Conservation (phyloP, 148 eudicot species). For the Fagopyrum esculentum region DNA sequence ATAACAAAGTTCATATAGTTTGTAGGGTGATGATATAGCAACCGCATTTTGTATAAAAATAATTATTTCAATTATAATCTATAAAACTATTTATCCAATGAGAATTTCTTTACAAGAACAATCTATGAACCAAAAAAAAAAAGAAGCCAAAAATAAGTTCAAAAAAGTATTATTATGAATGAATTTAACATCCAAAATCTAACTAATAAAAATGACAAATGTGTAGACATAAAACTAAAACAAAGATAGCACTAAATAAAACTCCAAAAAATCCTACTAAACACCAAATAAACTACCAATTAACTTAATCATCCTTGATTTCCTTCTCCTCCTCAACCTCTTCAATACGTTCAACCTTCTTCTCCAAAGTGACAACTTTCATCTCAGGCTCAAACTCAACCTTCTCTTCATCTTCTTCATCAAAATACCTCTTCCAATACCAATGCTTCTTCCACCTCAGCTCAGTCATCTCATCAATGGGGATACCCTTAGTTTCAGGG, state of each 20-base stretch:
- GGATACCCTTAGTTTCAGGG: conserved; percentile 34
- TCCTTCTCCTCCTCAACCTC: background rate
- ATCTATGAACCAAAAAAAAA: too few relatives aligned
- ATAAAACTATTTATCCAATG: too few relatives aligned
- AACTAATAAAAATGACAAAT: background rate
- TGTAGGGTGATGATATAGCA: too few relatives aligned
- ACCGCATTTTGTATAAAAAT: too few relatives aligned
- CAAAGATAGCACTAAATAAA: background rate
- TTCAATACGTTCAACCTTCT: background rate
- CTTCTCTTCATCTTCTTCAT: conserved; percentile 12
- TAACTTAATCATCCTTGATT: background rate
- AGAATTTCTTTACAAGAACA: too few relatives aligned
- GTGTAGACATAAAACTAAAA: background rate
- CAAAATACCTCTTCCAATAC: conserved; percentile 34
- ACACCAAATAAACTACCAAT: background rate
- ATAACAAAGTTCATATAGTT: too few relatives aligned
- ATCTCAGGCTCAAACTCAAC: conserved; percentile 7
- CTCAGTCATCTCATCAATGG: conserved; percentile 38
- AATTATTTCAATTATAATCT: too few relatives aligned
- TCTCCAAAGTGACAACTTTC: background rate
- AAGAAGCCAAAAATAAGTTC: too few relatives aligned
- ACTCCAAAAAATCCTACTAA: background rate
- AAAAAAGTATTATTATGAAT: background rate
- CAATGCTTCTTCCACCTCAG: conserved; percentile 36
- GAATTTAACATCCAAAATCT: background rate